phyloP scores from a whole-genome alignment of 2,329 filamentous ascomycete species.

The Penicillium sp. region DNA sequence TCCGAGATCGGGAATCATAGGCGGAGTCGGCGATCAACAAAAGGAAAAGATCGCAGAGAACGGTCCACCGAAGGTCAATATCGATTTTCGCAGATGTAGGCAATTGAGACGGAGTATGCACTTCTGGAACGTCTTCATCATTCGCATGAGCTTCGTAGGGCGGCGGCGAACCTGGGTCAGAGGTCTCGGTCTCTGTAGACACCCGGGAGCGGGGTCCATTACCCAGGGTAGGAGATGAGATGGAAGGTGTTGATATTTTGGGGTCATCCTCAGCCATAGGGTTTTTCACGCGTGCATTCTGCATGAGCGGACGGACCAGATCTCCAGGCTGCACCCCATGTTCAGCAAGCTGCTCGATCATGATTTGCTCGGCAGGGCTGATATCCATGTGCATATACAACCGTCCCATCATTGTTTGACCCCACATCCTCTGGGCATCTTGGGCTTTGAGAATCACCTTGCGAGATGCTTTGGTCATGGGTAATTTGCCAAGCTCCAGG shows the following conservation, averaged over 20 bases:
- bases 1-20: slow-evolving; percentile 87
- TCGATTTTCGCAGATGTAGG: slow-evolving; percentile 82
- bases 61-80: slow-evolving; percentile 95
- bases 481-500: slow-evolving; percentile 66
- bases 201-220: slow-evolving; percentile 33
- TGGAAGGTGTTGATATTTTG: slow-evolving; percentile 46
- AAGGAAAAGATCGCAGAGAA: slow-evolving; percentile 92
- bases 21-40: slow-evolving; percentile 94
- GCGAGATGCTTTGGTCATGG: slow-evolving; percentile 65
- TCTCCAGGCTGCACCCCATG: slow-evolving; percentile 87
- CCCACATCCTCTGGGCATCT: slow-evolving; percentile 91
- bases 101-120: slow-evolving; percentile 80
- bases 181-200: slow-evolving; percentile 42
- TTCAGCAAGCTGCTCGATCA: slow-evolving; percentile 95
- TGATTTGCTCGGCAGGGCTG: slow-evolving; percentile 82
- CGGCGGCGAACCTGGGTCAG: slow-evolving; percentile 58
- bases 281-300: slow-evolving; percentile 90
- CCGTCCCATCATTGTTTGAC: slow-evolving; percentile 96
- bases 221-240: slow-evolving; percentile 32
- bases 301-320: slow-evolving; percentile 82
- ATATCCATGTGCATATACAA: slow-evolving; percentile 98
- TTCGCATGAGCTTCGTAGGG: slow-evolving; percentile 64
- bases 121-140: slow-evolving; percentile 74
- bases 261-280: slow-evolving; percentile 68
- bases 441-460: slow-evolving; percentile 71